These are phyloP conservation scores for Colletotrichum tamarilloi DNA, from an alignment of 2,329 filamentous ascomycete species.

Conservation along the genomic window DNA sequence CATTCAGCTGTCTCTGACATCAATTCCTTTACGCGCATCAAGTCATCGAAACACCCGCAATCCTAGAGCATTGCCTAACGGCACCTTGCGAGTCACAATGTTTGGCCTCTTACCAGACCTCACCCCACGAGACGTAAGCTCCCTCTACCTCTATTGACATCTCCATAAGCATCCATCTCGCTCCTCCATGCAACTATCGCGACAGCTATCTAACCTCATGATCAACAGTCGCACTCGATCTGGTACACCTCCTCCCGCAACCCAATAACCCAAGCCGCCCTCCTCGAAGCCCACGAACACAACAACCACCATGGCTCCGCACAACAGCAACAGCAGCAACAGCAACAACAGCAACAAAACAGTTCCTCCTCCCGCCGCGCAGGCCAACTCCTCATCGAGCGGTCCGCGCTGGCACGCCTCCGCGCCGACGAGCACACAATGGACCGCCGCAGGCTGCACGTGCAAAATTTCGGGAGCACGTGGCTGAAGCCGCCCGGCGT, in stretches of 20 bases:
- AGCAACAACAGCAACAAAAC: slow-evolving; percentile 40
- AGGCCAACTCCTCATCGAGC: slow-evolving; percentile 60
- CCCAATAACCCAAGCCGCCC: slow-evolving; percentile 51
- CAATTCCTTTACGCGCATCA: neutral
- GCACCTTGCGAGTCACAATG: slow-evolving; percentile 51
- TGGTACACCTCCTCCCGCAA: slow-evolving; percentile 77
- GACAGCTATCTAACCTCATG: slow-evolving; percentile 31
- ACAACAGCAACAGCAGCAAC: slow-evolving; percentile 39
- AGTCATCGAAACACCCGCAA: neutral
- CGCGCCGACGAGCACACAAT: slow-evolving; percentile 81
- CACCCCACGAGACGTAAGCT: slow-evolving; percentile 75
- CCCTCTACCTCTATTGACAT: neutral
- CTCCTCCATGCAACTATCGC: neutral
- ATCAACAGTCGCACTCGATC: slow-evolving; percentile 72
- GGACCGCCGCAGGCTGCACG: slow-evolving; percentile 80
- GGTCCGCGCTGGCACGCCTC: slow-evolving; percentile 75
- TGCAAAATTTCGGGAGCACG: slow-evolving; percentile 85
- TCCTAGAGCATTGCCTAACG: neutral
- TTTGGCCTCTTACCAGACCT: slow-evolving; percentile 74
- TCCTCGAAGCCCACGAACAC: slow-evolving; percentile 46
- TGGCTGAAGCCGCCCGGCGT: slow-evolving; percentile 94
- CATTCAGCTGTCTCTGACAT: neutral
- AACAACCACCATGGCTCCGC: slow-evolving; percentile 41
- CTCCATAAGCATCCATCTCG: neutral
- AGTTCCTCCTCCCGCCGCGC: slow-evolving; percentile 44